Evolutionary conservation across 352 stramenopile genomes (phyloP).

Genomic region (Phytopythium mirpurense): DNA sequence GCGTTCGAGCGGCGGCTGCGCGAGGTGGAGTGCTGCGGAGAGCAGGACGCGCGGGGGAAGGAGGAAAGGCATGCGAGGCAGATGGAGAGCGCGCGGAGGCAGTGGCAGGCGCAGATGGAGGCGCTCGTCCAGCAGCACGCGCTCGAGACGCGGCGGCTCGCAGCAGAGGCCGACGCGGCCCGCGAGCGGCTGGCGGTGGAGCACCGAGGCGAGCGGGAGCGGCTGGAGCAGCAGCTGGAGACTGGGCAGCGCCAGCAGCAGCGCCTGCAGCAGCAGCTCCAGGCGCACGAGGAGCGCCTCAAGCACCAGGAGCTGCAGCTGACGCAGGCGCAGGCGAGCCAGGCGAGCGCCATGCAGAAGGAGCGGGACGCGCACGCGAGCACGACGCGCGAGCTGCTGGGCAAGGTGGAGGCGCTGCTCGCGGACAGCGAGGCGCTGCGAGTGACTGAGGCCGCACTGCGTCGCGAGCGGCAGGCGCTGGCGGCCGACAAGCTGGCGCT

Average conservation of each 20-base stretch:
- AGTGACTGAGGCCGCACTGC: conserved; percentile 37
- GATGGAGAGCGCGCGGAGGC: conserved; percentile 5
- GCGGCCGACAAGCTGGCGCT: conserved; percentile 28
- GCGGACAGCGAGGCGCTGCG: conserved; percentile 41
- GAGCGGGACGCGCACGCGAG: conserved; percentile 28
- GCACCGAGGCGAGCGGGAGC: conserved; percentile 8
- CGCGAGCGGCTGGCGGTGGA: conserved; percentile 52
- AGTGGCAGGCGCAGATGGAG: conserved; percentile 18
- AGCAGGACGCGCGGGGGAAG: conserved; percentile 23
- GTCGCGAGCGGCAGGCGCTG: conserved; percentile 47
- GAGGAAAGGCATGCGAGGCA: conserved; percentile 5
- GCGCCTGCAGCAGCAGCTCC: conserved; percentile 8
- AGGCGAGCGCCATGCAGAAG: background rate
- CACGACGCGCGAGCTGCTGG: conserved; percentile 48
- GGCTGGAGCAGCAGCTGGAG: conserved; percentile 20
- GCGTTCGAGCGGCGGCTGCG: conserved; percentile 40
- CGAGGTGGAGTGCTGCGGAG: conserved; percentile 16
- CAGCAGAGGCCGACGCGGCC: conserved; percentile 41
- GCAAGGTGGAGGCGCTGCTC: conserved; percentile 61
- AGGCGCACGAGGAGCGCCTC: conserved; percentile 4
- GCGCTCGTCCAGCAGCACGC: conserved; percentile 32
- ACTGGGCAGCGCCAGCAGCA: no score
- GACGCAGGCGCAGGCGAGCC: background rate
- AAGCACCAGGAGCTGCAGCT: conserved; percentile 16
- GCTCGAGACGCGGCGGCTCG: conserved; percentile 49